phyloP scores from a whole-genome alignment of 108 stramenopile species.

The Skeletonema potamos region DNA sequence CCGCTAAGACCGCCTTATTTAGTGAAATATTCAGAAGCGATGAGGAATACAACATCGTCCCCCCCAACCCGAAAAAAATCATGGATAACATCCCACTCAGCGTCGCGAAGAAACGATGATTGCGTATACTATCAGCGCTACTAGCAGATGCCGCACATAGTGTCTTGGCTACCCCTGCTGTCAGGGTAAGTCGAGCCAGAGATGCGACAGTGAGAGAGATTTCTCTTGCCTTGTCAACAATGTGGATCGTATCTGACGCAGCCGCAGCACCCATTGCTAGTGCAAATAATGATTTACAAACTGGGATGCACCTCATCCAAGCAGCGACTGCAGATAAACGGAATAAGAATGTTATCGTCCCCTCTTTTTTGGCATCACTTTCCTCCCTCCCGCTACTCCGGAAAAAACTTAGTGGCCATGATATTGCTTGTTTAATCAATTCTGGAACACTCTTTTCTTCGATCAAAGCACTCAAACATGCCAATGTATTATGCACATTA shows the following conservation, averaged over 20 bases:
- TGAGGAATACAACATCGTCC: slow-evolving; percentile 16
- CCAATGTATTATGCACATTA: slow-evolving; percentile 33
- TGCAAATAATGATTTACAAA: background rate
- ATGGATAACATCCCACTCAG: slow-evolving; percentile 21
- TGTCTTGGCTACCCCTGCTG: slow-evolving; percentile 23
- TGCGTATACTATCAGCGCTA: background rate
- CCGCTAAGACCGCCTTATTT: background rate
- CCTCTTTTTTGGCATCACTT: background rate
- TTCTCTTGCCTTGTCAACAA: slow-evolving; percentile 25
- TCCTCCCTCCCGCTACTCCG: background rate
- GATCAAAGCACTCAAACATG: slow-evolving; percentile 19
- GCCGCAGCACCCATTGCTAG: slow-evolving; percentile 1
- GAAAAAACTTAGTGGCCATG: slow-evolving; percentile 13
- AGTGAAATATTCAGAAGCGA: background rate
- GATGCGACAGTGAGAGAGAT: slow-evolving; percentile 30
- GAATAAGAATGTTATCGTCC: slow-evolving; percentile 10
- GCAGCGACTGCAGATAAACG: slow-evolving; percentile 12
- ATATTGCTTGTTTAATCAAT: background rate
- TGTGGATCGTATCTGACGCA: background rate
- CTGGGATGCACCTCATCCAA: slow-evolving; percentile 33
- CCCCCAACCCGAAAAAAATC: slow-evolving; percentile 20
- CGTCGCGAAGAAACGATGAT: slow-evolving; percentile 28
- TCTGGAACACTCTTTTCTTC: slow-evolving; percentile 5
- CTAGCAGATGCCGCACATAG: slow-evolving; percentile 1
- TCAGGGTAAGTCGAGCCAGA: slow-evolving; percentile 24